A percentile compares a stretch with the other conserved stretches of the same genome.
Evolutionary conservation across 177 flowering plant genomes (phyloP).

Genomic region (Vitis hybrid): DNA sequence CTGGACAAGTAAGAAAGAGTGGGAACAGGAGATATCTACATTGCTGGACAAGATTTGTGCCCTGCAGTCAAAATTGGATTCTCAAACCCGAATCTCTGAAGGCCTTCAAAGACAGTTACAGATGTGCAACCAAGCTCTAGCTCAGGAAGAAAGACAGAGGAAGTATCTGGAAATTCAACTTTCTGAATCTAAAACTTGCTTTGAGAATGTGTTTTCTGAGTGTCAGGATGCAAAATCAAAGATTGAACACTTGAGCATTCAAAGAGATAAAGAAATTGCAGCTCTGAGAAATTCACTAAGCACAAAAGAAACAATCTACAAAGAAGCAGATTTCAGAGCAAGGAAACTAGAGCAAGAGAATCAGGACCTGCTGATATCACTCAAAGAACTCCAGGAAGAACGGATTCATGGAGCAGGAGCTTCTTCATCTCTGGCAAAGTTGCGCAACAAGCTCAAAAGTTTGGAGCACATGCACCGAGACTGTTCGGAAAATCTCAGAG

Average conservation of each 20-base stretch:
- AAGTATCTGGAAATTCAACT: conserved; percentile 36
- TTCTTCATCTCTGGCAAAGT: conserved; percentile 30
- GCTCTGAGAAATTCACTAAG: conserved; percentile 28
- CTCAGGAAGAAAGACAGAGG: conserved; percentile 39
- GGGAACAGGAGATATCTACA: conserved; percentile 33
- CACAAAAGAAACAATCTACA: conserved; percentile 26
- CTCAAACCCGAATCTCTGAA: conserved; percentile 42
- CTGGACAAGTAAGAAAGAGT: conserved; percentile 31
- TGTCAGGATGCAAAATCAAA: conserved; percentile 29
- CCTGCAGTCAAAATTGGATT: conserved; percentile 33
- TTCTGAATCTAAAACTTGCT: conserved; percentile 28
- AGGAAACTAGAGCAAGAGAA: conserved; percentile 37
- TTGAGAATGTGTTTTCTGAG: conserved; percentile 31
- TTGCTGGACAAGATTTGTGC: conserved; percentile 35
- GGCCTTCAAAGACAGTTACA: conserved; percentile 31
- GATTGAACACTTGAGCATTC: conserved; percentile 26
- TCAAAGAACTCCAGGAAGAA: conserved; percentile 41
- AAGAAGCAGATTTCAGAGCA: conserved; percentile 31
- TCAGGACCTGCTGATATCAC: conserved; percentile 28
- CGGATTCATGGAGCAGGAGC: conserved; percentile 28
- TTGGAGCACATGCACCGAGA: conserved; percentile 32
- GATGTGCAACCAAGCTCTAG: conserved; percentile 37
- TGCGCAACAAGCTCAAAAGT: conserved; percentile 29
- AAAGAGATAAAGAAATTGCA: conserved; percentile 36
- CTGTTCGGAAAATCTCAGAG: conserved; percentile 24